Evolutionary conservation across 768 basidiomycete genomes (phyloP), one percentile per base, ranked within the genome.

Genomic region (Mycena belliarum): DNA sequence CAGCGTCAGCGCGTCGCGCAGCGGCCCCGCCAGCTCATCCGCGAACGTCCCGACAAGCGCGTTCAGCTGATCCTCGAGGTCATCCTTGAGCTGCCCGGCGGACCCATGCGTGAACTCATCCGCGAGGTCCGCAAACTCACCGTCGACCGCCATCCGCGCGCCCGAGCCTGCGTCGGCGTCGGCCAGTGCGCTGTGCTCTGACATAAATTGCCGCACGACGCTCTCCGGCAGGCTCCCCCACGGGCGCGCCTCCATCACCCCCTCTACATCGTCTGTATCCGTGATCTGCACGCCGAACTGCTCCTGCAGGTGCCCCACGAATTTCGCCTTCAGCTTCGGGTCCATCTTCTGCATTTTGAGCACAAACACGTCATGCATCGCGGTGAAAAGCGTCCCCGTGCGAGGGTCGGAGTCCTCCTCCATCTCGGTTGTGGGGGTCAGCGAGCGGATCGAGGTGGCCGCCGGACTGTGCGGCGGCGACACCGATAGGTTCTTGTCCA

Each of bases 351-450:
- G 38, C 58, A 56, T 60, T 44, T 59, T 51, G 38, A 63, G 33
- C 15, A 63, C 62, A 24, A 63, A 60, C 8, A 63, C 62, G 29
- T 63, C 62, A 29, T 59, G 54, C 54, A 53, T 56, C 42, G 62
- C 58, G 8, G 58, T 47, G 38, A 63, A 63, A 33, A 63, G 8
- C 6, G 58, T 59, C 38, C 58, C 62, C 25, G 57, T 48, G 11
- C 49, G 55, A 5, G 49, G 49, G 26, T 47, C 53, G 38, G 49
- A 44, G 26, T 47, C 53, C 29, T 51, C 61, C 4, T 49, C 42
- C 49, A 56, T 49, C 35, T 55, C 50, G 16, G 45, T 23, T 16
- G 42, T 3, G 42, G 57, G 56, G 15, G 55, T 55, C 35, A 53
- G 15, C 18, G 56, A 42, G 15, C 41, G 48, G 15, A 32, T 16